Evolutionary conservation across 257 asterid genomes (phyloP).

Genomic region (Salvia hispanica): DNA sequence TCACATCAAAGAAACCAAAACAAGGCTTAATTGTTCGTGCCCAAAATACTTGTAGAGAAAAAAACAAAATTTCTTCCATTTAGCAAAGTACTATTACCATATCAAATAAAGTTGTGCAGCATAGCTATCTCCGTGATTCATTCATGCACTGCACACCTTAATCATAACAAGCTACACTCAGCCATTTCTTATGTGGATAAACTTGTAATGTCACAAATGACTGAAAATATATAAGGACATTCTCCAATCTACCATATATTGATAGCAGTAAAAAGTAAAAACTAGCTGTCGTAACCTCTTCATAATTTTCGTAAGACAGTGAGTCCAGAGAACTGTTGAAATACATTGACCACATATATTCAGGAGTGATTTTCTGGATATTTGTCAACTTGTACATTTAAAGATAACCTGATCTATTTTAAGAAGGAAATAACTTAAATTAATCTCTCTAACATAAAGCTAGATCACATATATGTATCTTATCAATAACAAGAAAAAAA

Average conservation of each 20-base stretch:
- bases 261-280: constrained; percentile 5
- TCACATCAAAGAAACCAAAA: constrained; percentile 8
- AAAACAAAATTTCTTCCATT: constrained; percentile 22
- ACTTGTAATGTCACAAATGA: constrained; percentile 10
- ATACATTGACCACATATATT: too few relatives aligned
- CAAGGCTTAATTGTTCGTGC: neutral
- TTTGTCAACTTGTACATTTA: too few relatives aligned
- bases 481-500: constrained; percentile 20
- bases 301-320: neutral
- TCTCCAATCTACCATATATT: neutral
- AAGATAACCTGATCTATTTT: too few relatives aligned
- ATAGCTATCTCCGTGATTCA: constrained; percentile 17
- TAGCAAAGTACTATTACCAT: neutral
- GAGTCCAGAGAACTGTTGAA: too few relatives aligned
- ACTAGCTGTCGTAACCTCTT: constrained; percentile 22
- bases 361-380: too few relatives aligned
- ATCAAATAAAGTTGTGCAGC: constrained; percentile 4
- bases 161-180: constrained; percentile 8
- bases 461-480: constrained; percentile 19
- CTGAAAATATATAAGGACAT: neutral
- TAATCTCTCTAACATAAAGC: neutral
- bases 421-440: too few relatives aligned
- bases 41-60: neutral
- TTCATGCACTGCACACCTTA: neutral
- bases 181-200: neutral